Percentiles rank a stretch among this genome's conserved stretches.
Conservation (phyloP, 2,329 filamentous ascomycete species). For the Alternaria sp. region DNA sequence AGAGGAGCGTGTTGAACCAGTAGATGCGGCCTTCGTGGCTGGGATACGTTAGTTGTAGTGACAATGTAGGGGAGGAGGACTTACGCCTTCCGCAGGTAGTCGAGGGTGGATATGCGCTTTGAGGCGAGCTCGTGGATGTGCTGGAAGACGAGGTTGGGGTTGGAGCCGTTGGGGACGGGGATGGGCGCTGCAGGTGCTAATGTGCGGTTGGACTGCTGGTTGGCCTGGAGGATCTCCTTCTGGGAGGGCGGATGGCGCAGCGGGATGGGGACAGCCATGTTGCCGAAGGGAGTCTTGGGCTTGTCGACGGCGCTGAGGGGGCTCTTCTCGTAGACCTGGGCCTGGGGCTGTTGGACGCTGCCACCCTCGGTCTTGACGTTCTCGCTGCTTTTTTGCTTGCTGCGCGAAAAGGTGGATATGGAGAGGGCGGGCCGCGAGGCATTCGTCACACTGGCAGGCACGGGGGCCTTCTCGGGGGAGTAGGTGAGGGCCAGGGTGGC, state of each 20-base stretch:
- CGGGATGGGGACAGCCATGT: constrained; percentile 36
- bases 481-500: constrained; percentile 44
- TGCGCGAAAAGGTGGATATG: constrained; percentile 46
- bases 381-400: constrained; percentile 45
- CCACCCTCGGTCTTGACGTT: constrained; percentile 32
- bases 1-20: constrained; percentile 98
- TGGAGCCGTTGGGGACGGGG: constrained; percentile 48
- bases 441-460: constrained; percentile 21
- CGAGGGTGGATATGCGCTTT: constrained; percentile 92
- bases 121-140: constrained; percentile 83
- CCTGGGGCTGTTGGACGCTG: background rate
- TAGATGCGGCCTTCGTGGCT: constrained; percentile 94
- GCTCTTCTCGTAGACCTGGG: constrained; percentile 36
- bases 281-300: constrained; percentile 42
- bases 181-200: constrained; percentile 40
- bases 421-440: constrained; percentile 46
- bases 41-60: constrained; percentile 7
- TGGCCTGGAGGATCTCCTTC: constrained; percentile 35
- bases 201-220: constrained; percentile 26
- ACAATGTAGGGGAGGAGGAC: no score
- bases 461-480: constrained; percentile 43
- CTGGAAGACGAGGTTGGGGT: constrained; percentile 64
- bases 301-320: constrained; percentile 43
- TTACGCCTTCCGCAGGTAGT: constrained; percentile 91
- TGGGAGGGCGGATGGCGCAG: constrained; percentile 34